A percentile compares a stretch with the other conserved stretches of the same genome.
These are phyloP conservation scores for Hymenoscyphus infarciens DNA, from an alignment of 2,329 filamentous ascomycete genomes.

Conservation along the genomic window DNA sequence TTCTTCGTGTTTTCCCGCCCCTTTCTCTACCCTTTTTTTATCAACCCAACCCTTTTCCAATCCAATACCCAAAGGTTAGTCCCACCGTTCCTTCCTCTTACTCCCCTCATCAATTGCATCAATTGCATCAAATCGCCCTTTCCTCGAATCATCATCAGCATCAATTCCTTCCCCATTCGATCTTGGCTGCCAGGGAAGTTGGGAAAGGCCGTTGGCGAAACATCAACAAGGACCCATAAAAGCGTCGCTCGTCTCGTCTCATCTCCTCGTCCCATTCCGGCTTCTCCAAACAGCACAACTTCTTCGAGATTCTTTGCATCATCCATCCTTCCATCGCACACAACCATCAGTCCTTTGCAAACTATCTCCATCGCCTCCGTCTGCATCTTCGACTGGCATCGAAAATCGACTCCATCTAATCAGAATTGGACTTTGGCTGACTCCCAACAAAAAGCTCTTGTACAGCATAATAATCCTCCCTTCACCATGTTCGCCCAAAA, in stretches of 20 bases:
- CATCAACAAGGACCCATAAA: slow-evolving; percentile 4
- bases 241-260: slow-evolving; percentile 10
- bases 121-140: not conserved
- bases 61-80: not conserved
- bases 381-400: slow-evolving; percentile 16
- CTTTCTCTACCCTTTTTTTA: slow-evolving; percentile 2
- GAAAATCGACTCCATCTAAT: slow-evolving; percentile 22
- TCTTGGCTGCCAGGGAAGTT: not conserved
- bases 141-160: not conserved
- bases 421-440: slow-evolving; percentile 18
- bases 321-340: slow-evolving; percentile 18
- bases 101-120: not conserved
- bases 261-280: slow-evolving; percentile 8
- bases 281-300: slow-evolving; percentile 11
- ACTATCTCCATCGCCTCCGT: slow-evolving; percentile 13
- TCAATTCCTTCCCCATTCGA: not conserved
- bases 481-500: slow-evolving; percentile 28
- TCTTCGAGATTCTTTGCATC: slow-evolving; percentile 15
- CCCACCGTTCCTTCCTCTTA: not conserved
- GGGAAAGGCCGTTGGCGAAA: not conserved
- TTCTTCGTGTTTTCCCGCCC: not conserved
- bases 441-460: slow-evolving; percentile 16
- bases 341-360: slow-evolving; percentile 12
- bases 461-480: slow-evolving; percentile 26
- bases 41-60: not conserved